phyloP scores from a whole-genome alignment of 2,329 filamentous ascomycete species.

The Shiraia bambusicola region DNA sequence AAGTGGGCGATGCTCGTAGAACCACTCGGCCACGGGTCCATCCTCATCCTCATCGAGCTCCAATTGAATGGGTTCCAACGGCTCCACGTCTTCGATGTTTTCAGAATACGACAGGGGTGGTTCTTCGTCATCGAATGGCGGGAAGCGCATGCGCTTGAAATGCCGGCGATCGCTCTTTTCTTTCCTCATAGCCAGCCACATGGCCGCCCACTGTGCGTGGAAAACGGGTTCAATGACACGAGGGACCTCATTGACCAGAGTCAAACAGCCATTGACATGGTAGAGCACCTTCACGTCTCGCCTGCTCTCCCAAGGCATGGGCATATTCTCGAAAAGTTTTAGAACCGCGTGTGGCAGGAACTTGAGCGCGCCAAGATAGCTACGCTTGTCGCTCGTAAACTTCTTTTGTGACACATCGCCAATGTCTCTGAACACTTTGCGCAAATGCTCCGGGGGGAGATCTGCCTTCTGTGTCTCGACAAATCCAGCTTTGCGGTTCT shows the following conservation, averaged over 20 bases:
- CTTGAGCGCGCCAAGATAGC: constrained; percentile 94
- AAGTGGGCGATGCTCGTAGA: constrained; percentile 91
- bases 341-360: constrained; percentile 99
- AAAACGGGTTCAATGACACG: constrained; percentile 97
- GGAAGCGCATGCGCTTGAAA: constrained; percentile 99
- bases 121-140: constrained; percentile 97
- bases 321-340: constrained; percentile 98
- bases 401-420: constrained; percentile 99
- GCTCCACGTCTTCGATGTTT: constrained; percentile 98
- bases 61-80: constrained; percentile 96
- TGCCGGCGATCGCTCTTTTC: constrained; percentile 94
- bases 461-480: constrained; percentile 98
- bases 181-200: constrained; percentile 98
- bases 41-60: constrained; percentile 95
- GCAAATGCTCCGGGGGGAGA: constrained; percentile 96
- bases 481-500: constrained; percentile 95
- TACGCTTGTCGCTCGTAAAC: constrained; percentile 97
- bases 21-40: constrained; percentile 89
- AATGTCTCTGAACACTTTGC: constrained; percentile 98
- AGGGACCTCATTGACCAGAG: constrained; percentile 93
- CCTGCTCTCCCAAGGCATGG: constrained; percentile 98
- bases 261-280: constrained; percentile 96
- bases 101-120: constrained; percentile 97
- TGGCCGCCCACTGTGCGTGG: constrained; percentile 97
- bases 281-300: constrained; percentile 97